phyloP scores from a whole-genome alignment of 2,329 filamentous ascomycete species.

The Xylariaceae sp. region DNA sequence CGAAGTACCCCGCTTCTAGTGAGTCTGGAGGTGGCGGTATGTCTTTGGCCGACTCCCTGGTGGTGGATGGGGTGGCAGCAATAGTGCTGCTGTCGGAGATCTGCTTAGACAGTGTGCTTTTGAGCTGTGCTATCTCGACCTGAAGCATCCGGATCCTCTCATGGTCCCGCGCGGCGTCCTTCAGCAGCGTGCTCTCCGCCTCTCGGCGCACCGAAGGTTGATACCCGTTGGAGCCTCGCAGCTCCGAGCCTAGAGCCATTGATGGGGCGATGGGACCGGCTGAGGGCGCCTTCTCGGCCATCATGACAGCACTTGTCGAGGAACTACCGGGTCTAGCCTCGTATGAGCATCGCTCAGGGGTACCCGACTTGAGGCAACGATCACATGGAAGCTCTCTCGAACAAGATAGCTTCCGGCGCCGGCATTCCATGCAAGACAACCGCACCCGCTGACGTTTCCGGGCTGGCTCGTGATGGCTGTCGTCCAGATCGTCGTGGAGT shows the following conservation, averaged over 20 bases:
- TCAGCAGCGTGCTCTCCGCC: conserved; percentile 25
- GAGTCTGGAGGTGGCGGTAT: conserved; percentile 13
- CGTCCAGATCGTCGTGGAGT: conserved; percentile 18
- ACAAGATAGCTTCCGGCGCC: conserved; percentile 53
- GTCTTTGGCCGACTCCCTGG: conserved; percentile 34
- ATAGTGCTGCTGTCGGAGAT: conserved; percentile 45
- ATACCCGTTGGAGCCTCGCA: conserved; percentile 12
- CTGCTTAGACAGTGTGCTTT: conserved; percentile 41
- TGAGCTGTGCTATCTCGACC: conserved; percentile 51
- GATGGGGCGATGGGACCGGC: conserved; percentile 38
- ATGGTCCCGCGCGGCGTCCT: conserved; percentile 40
- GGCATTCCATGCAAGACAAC: conserved; percentile 53
- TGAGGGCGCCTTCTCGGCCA: conserved; percentile 35
- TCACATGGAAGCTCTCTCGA: conserved; percentile 55
- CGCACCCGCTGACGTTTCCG: conserved; percentile 53
- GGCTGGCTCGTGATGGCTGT: conserved; percentile 28
- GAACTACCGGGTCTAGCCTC: conserved; percentile 37
- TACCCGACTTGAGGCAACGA: conserved; percentile 55
- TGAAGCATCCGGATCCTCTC: conserved; percentile 53
- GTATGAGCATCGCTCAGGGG: conserved; percentile 52
- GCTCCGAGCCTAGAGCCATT: conserved; percentile 30
- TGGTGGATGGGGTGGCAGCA: conserved; percentile 36
- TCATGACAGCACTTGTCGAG: conserved; percentile 12
- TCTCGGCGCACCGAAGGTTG: conserved; percentile 30
- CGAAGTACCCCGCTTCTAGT: conserved; percentile 19